phyloP scores from a whole-genome alignment of 108 stramenopile genomes.

The Bacterosira constricta region DNA sequence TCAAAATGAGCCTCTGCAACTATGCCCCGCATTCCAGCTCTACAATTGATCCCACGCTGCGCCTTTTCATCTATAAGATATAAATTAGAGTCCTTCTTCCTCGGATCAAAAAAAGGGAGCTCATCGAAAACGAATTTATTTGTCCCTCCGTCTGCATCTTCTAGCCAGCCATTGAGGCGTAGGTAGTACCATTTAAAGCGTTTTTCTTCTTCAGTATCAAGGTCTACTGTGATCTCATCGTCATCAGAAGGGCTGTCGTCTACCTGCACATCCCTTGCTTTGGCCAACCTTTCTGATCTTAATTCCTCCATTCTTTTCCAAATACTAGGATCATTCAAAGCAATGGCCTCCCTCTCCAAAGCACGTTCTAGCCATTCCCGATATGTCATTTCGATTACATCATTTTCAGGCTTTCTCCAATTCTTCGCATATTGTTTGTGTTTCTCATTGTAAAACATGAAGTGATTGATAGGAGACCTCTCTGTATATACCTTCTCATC shows the following conservation, averaged over 20 bases:
- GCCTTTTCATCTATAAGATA: constrained; percentile 59
- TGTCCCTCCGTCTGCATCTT: background rate
- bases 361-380: constrained; percentile 64
- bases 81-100: constrained; percentile 24
- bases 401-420: constrained; percentile 55
- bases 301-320: constrained; percentile 2
- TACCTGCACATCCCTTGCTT: background rate
- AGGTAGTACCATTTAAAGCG: constrained; percentile 24
- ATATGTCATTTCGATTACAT: constrained; percentile 45
- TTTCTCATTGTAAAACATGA: constrained; percentile 78
- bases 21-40: constrained; percentile 76
- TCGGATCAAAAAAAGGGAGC: constrained; percentile 51
- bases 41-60: constrained; percentile 76
- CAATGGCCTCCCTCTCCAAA: constrained; percentile 29
- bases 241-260: constrained; percentile 4
- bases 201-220: constrained; percentile 14
- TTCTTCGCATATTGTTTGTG: background rate
- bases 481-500: constrained; percentile 62
- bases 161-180: constrained; percentile 12
- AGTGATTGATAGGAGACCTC: constrained; percentile 80
- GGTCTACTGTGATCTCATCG: constrained; percentile 8
- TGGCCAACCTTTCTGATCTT: constrained; percentile 4
- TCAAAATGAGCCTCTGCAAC: constrained; percentile 93
- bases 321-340: constrained; percentile 36
- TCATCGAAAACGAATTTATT: constrained; percentile 38